Conservation (phyloP, 495 filamentous ascomycete species). For the Neurospora tetrasperma region DNA sequence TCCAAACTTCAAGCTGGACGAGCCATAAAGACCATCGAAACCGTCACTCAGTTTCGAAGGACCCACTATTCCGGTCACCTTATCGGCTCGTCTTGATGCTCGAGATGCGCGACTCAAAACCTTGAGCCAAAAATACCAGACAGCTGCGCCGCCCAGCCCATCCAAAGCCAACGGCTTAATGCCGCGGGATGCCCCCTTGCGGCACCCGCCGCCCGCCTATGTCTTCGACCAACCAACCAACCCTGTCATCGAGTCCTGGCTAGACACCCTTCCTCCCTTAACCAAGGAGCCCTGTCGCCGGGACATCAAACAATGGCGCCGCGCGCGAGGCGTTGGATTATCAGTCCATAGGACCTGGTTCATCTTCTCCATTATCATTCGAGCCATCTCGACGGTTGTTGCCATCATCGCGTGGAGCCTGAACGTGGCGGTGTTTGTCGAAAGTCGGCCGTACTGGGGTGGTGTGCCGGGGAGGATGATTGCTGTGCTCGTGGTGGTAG, state of each 20-base stretch:
- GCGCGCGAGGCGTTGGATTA: neutral
- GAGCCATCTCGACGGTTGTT: slow-evolving; percentile 7
- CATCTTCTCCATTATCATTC: slow-evolving; percentile 9
- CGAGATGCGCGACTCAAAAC: neutral
- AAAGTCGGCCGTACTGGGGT: neutral
- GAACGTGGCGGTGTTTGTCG: slow-evolving; percentile 2
- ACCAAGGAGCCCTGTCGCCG: slow-evolving; percentile 13
- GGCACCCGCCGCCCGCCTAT: neutral
- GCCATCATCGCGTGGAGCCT: slow-evolving; percentile 5
- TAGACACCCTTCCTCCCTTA: slow-evolving; percentile 13
- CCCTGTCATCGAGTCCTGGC: slow-evolving; percentile 18
- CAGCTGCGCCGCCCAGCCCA: neutral
- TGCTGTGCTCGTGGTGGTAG: slow-evolving; percentile 4
- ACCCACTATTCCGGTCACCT: neutral
- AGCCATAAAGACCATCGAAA: neutral
- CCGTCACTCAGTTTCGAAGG: neutral
- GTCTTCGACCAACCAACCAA: neutral
- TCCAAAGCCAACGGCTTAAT: neutral
- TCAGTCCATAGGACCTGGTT: slow-evolving; percentile 2
- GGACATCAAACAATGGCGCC: slow-evolving; percentile 5
- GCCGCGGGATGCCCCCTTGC: neutral
- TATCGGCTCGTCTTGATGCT: neutral
- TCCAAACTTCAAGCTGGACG: neutral
- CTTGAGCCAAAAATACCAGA: neutral
- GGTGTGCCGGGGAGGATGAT: neutral